Percentiles rank a stretch among this genome's conserved stretches.
These are phyloP conservation scores for Eragrostis nindensis DNA, from an alignment of 176 grass and related monocot species.

Conservation along the genomic window DNA sequence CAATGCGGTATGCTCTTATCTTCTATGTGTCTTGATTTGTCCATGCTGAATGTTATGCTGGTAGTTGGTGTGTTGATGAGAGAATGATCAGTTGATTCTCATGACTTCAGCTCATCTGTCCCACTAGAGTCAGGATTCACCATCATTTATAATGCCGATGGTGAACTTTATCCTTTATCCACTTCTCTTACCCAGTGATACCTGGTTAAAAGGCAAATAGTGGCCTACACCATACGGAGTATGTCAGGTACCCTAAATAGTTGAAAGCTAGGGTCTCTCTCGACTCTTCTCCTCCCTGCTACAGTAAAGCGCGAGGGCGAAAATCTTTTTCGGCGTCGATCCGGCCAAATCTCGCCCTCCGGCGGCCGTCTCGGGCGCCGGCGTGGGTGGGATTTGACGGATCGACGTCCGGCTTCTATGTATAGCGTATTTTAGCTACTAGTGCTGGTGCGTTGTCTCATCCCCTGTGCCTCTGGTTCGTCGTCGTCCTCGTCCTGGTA, in stretches of 20 bases:
- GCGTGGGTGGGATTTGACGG: too few relatives aligned
- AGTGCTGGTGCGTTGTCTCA: too few relatives aligned
- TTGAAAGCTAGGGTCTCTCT: too few relatives aligned
- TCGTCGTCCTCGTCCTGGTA: too few relatives aligned
- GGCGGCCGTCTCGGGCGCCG: too few relatives aligned
- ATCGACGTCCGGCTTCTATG: too few relatives aligned
- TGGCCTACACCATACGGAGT: neutral
- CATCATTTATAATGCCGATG: neutral
- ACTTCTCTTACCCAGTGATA: neutral
- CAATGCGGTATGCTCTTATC: constrained; percentile 55
- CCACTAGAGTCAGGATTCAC: neutral
- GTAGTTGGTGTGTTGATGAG: neutral
- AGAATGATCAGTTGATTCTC: neutral
- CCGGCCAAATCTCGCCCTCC: too few relatives aligned
- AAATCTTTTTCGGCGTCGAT: too few relatives aligned
- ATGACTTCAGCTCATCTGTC: neutral
- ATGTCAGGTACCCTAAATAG: neutral
- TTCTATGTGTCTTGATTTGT: constrained; percentile 2
- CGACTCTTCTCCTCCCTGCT: too few relatives aligned
- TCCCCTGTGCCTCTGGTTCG: too few relatives aligned
- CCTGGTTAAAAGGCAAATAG: neutral
- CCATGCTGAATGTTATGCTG: neutral
- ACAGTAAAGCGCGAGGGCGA: too few relatives aligned
- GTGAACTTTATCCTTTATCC: neutral
- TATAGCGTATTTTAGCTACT: too few relatives aligned